phyloP scores from a whole-genome alignment of 2,329 filamentous ascomycete genomes.

The Magnaporthiopsis incrustans region DNA sequence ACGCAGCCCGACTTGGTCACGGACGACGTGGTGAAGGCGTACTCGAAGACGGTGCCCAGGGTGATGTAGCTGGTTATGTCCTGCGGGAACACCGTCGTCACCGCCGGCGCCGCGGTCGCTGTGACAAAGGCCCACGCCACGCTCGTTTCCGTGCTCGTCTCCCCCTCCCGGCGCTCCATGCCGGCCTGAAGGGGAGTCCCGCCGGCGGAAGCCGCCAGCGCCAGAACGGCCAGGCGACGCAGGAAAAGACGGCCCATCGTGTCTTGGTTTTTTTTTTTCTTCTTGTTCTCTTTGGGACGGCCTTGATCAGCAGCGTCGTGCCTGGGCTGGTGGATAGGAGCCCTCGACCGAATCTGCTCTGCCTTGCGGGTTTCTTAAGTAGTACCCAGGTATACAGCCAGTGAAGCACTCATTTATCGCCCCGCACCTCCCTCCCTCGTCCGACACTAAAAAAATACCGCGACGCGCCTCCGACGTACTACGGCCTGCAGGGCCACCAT shows the following conservation, averaged over 20 bases:
- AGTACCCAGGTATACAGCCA: too few relatives aligned
- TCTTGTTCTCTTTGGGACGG: neutral
- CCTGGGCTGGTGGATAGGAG: neutral
- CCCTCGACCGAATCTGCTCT: neutral
- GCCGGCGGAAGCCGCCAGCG: neutral
- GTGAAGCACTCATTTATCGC: neutral
- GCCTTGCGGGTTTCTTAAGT: too few relatives aligned
- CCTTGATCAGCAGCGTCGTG: too few relatives aligned
- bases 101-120: neutral
- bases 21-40: slow-evolving; percentile 3
- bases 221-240: neutral
- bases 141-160: neutral
- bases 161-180: neutral
- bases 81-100: neutral
- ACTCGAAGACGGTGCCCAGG: neutral
- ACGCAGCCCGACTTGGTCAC: slow-evolving; percentile 1
- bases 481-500: too few relatives aligned
- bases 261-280: neutral
- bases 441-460: too few relatives aligned
- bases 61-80: slow-evolving; percentile 1
- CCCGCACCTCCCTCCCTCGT: too few relatives aligned
- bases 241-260: neutral
- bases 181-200: too few relatives aligned
- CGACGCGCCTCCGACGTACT: too few relatives aligned
- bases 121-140: neutral